Conservation (phyloP, 2,329 filamentous ascomycete genomes). For the Hypoxylon sp. region DNA sequence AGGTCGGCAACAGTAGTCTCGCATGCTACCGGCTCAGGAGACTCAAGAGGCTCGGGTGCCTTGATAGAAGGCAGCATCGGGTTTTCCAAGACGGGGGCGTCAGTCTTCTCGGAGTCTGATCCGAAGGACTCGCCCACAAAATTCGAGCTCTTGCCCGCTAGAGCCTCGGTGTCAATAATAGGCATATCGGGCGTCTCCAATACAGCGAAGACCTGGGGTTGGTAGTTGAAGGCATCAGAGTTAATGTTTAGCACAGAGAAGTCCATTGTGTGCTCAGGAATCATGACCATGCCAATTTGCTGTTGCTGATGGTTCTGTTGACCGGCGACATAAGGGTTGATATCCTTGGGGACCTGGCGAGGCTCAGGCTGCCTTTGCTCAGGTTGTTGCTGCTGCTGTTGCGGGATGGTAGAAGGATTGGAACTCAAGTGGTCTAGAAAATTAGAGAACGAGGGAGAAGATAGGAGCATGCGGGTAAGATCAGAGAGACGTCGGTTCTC, state of each 20-base stretch:
- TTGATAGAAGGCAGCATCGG: constrained; percentile 54
- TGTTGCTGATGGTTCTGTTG: constrained; percentile 71
- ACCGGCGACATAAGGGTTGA: constrained; percentile 70
- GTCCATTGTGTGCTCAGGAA: constrained; percentile 84
- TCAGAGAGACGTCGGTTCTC: constrained; percentile 87
- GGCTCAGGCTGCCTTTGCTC: constrained; percentile 62
- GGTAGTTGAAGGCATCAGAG: constrained; percentile 68
- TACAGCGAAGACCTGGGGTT: constrained; percentile 81
- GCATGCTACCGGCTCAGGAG: constrained; percentile 48
- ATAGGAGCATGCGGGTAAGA: constrained; percentile 84
- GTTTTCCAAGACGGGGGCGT: constrained; percentile 67
- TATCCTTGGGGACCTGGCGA: constrained; percentile 73
- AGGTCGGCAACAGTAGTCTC: constrained; percentile 52
- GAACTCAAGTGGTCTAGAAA: constrained; percentile 80
- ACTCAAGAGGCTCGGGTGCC: constrained; percentile 53
- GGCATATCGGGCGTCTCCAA: constrained; percentile 78
- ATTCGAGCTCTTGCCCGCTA: constrained; percentile 80
- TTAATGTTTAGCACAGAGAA: constrained; percentile 78
- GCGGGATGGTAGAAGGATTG: constrained; percentile 65
- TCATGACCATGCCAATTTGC: constrained; percentile 85
- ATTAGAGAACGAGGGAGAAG: constrained; percentile 85
- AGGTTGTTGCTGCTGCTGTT: constrained; percentile 34
- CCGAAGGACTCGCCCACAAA: constrained; percentile 64
- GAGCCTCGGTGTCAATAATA: constrained; percentile 70
- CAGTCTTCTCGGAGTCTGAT: constrained; percentile 69